Base-by-base conservation (phyloP, 768 basidiomycete genomes). In the Pulveroboletus sp. region DNA sequence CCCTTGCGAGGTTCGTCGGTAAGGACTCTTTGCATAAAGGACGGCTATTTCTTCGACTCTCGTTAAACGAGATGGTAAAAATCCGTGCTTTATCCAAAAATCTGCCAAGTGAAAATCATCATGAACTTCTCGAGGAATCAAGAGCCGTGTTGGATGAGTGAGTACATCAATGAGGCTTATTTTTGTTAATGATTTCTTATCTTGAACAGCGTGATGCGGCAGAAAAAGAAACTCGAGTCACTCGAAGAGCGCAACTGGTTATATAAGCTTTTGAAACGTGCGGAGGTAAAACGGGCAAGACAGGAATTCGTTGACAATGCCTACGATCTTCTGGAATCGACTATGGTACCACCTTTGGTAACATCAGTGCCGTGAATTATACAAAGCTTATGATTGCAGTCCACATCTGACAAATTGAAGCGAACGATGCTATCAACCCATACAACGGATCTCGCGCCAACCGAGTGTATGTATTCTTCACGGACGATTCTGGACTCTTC, bases 61-160 rank as follows among this genome's bases (percentile, higher is more conserved):
- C 55, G 3, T 5, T 55, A 35, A 17, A 58, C 0, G 46, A 59
- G 19, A 49, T 59, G 48, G 3, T 44, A 14, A 12, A 34, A 9
- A 58, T 58, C 14, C 36, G n/a, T 0, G 1, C 1, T 1, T 9
- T 54, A 20, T 43, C 39, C 22, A n/a, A 41, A 23, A 20, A 17
- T 5, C 5, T 23, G 35, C n/a, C n/a, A n/a, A 14, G 35, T 1
- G 45, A 39, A n/a, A 16, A 53, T 5, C 17, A 51, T 36, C 31
- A 4, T 1, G 49, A 41, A 0, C 43, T 22, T 3, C 26, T 54
- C 4, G 13, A 13, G 16, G 45, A 45, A 5, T 44, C 49, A 2
- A 55, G 20, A 20, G 19, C 41, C 2, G 14, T 23, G 22, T 50
- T 39, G 6, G 47, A 52, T 16, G 1, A 30, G 58, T 60, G 27